A percentile compares a stretch with the other conserved stretches of the same genome.
These are phyloP conservation scores for Aspergillus sp. DNA, from an alignment of 2,329 filamentous ascomycete species.

Conservation along the genomic window DNA sequence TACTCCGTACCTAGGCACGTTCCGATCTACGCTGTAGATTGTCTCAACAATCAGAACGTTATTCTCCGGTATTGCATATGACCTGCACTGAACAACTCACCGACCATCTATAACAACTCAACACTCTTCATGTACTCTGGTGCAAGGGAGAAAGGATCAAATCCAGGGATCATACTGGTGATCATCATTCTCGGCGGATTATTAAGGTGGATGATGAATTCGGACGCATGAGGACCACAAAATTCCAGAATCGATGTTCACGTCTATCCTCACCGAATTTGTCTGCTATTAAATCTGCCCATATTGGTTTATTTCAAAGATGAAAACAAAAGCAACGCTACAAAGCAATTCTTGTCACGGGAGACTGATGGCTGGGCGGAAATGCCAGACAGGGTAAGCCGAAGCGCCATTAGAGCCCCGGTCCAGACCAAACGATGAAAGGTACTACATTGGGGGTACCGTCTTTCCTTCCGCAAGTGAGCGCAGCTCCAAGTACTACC, in stretches of 20 bases:
- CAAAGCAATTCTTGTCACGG: background rate
- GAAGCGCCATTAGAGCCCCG: slow-evolving; percentile 14
- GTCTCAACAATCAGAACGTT: no score
- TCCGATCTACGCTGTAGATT: no score
- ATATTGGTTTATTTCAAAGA: background rate
- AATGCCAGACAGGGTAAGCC: slow-evolving; percentile 32
- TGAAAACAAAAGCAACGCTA: background rate
- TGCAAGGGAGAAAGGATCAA: no score
- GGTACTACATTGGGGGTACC: background rate
- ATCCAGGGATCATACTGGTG: no score
- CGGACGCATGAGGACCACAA: background rate
- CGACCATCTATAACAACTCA: no score
- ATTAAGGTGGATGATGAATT: background rate
- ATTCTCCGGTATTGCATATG: no score
- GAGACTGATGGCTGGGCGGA: slow-evolving; percentile 13
- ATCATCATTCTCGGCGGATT: no score
- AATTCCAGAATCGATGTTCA: no score
- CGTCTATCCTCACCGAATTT: background rate
- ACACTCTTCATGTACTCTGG: no score
- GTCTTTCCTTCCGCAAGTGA: background rate
- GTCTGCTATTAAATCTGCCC: background rate
- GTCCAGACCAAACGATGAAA: background rate
- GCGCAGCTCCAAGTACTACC: background rate
- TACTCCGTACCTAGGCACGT: no score
- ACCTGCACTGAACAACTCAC: no score